phyloP scores from a whole-genome alignment of 2,329 filamentous ascomycete genomes.

The Fusarium xyrophilum region DNA sequence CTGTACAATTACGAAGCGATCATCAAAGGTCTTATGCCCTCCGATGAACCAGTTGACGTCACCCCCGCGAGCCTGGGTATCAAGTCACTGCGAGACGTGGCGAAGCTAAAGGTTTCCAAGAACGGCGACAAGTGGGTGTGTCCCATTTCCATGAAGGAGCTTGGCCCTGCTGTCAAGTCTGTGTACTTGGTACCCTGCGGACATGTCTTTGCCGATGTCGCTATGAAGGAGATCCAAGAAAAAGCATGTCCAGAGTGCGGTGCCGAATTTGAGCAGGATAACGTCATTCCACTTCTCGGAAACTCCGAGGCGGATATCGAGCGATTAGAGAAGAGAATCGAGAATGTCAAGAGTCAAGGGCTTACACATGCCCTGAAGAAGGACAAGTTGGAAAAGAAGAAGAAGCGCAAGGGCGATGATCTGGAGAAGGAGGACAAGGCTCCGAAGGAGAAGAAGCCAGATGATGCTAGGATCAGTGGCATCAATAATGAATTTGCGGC shows the following conservation, averaged over 20 bases:
- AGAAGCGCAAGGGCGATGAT: constrained; percentile 68
- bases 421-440: constrained; percentile 53
- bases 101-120: constrained; percentile 76
- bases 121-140: constrained; percentile 73
- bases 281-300: constrained; percentile 84
- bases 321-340: constrained; percentile 68
- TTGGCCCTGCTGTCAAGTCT: constrained; percentile 79
- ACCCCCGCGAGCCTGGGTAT: constrained; percentile 65
- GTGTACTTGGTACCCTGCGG: constrained; percentile 95
- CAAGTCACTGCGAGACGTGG: constrained; percentile 82
- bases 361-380: constrained; percentile 91
- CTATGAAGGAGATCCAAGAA: constrained; percentile 80
- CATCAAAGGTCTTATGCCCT: constrained; percentile 65
- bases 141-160: constrained; percentile 83
- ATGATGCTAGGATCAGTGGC: constrained; percentile 55
- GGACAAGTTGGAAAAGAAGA: constrained; percentile 68
- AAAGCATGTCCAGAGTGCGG: constrained; percentile 75
- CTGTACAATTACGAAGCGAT: constrained; percentile 96
- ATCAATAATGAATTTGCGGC: constrained; percentile 93
- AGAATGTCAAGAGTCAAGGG: constrained; percentile 72
- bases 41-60: constrained; percentile 62
- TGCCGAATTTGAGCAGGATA: constrained; percentile 72
- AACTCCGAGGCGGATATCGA: constrained; percentile 73
- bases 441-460: constrained; percentile 53
- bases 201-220: constrained; percentile 88